Evolutionary conservation across 495 filamentous ascomycete genomes (phyloP).

Genomic region (Xylaria flabelliformis): DNA sequence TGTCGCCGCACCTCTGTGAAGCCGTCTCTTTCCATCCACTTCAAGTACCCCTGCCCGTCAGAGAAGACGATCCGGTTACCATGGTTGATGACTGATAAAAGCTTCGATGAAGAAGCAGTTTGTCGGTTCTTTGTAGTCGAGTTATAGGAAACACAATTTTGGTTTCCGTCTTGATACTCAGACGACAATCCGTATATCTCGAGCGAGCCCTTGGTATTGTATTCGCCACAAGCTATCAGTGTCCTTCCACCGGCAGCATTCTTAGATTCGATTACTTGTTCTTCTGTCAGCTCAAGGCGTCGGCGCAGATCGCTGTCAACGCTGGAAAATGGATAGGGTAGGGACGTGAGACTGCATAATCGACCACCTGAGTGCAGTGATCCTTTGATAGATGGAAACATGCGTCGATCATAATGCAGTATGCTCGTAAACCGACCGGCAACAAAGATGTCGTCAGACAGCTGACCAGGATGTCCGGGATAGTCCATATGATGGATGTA

Average conservation of each 20-base stretch:
- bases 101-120: conserved; percentile 77
- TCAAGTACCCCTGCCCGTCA: conserved; percentile 82
- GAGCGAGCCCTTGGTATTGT: conserved; percentile 88
- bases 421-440: conserved; percentile 91
- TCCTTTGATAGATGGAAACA: conserved; percentile 77
- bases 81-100: conserved; percentile 84
- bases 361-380: conserved; percentile 85
- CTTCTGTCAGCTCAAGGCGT: conserved; percentile 57
- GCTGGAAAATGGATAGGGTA: conserved; percentile 70
- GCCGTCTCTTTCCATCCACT: conserved; percentile 92
- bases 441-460: conserved; percentile 74
- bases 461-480: conserved; percentile 53
- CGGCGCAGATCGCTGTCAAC: conserved; percentile 61
- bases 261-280: conserved; percentile 59
- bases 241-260: conserved; percentile 59
- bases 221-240: conserved; percentile 88
- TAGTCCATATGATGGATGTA: conserved; percentile 78
- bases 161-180: conserved; percentile 21
- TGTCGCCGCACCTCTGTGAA: conserved; percentile 78
- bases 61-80: conserved; percentile 85
- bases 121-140: conserved; percentile 75
- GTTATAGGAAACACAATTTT: conserved; percentile 44
- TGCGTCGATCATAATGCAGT: conserved; percentile 85
- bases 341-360: conserved; percentile 75
- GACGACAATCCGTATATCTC: conserved; percentile 78